Percentiles rank a stretch among this genome's conserved stretches.
These are phyloP conservation scores for Chytriomyces sp. DNA, from an alignment of 192 early-diverging fungal species.

Conservation along the genomic window DNA sequence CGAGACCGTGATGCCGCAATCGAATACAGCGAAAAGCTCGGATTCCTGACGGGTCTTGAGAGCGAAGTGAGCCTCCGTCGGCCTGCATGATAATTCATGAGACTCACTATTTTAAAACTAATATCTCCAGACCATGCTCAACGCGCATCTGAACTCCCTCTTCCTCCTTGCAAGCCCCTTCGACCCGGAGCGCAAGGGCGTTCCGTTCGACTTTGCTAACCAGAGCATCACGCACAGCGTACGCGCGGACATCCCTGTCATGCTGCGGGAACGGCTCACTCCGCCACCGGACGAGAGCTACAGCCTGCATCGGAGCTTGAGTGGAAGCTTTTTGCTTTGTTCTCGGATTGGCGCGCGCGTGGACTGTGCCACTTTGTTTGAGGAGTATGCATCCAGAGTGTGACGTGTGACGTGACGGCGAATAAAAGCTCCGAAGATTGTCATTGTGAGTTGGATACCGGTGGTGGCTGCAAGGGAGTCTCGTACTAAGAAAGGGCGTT, in stretches of 20 bases:
- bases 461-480: too few relatives aligned
- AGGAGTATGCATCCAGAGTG: background rate
- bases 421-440: too few relatives aligned
- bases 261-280: slow-evolving; percentile 90
- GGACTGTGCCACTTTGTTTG: slow-evolving; percentile 42
- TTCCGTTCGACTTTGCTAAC: slow-evolving; percentile 74
- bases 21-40: slow-evolving; percentile 77
- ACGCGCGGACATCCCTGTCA: slow-evolving; percentile 86
- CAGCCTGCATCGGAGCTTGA: slow-evolving; percentile 91
- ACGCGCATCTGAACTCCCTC: slow-evolving; percentile 88
- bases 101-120: background rate
- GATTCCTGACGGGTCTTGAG: slow-evolving; percentile 93
- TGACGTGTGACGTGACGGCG: too few relatives aligned
- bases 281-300: slow-evolving; percentile 99
- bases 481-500: too few relatives aligned
- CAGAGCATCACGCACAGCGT: slow-evolving; percentile 85
- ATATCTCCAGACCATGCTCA: slow-evolving; percentile 65
- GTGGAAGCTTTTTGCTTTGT: slow-evolving; percentile 90
- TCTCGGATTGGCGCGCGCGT: slow-evolving; percentile 72
- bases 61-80: slow-evolving; percentile 53
- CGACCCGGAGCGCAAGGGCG: slow-evolving; percentile 37
- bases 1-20: slow-evolving; percentile 75
- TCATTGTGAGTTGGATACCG: too few relatives aligned
- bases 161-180: slow-evolving; percentile 89
- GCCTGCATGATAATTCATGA: background rate